Base-by-base conservation (phyloP, 164 flowering plant genomes). In the Aristolochia fimbriata region DNA sequence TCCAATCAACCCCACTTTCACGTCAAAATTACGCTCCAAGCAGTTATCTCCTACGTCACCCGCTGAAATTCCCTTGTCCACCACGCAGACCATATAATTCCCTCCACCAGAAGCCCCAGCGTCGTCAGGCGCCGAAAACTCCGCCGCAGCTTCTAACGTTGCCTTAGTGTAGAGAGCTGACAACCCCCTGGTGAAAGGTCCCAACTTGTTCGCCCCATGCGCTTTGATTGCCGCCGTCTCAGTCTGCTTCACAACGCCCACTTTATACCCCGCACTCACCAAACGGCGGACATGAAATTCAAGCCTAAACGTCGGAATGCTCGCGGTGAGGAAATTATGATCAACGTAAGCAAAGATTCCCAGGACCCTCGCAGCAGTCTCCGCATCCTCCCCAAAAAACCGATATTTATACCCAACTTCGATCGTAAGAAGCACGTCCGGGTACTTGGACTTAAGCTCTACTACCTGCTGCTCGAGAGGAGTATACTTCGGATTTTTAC, bases 211-310 rank as follows among this genome's bases (percentile, higher is more conserved):
- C 21, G 73, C 59, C 31, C 97, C 96, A 19, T 83, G 90, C 0
- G 96, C 82, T 78, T 93, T 93, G 59, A 93, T 84, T 0, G 97
- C 82, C 0, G 98, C 90, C 6, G 98, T 89, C 68, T 92, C 98
- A 0, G 94, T 86, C 76, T 90, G 98, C 71, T 83, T 84, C n/a
- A 90, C 98, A 2, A 93, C 94, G 7, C 97, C 98, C 17, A 93
- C 96, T 71, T 90, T 93, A 59, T 78, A 80, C 59, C 98, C 98
- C 1, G 79, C 88, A 68, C 72, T 74, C 45, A 93, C 98, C 23
- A 93, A 80, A 68, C 97, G 78, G 71, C 91, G 83, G 21, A 90
- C 94, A 64, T 90, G 96, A 50, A 93, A 79, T 62, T 79, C 70
- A 33, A 93, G 62, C 67, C 97, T 73, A 73, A 87, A 90, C 33